Evolutionary conservation across 441 rosid species (phyloP), one percentile per base, ranked within the genome.

Genomic region (Jatropha multifida): DNA sequence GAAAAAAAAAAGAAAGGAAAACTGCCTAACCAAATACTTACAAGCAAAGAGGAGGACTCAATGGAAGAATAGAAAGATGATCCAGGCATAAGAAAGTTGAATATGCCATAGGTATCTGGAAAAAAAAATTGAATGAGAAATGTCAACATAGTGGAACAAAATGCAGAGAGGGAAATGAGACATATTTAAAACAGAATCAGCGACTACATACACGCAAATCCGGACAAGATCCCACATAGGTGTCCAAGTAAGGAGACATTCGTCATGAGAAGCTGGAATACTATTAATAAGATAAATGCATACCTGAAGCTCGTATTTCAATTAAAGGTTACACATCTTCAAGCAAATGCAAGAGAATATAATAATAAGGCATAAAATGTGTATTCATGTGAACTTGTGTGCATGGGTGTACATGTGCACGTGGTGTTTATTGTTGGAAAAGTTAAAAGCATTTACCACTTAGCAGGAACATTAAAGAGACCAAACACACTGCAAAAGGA

Each of bases 241-340:
- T 93, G 99, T 67, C 99, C 99, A 61, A 95, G 95, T 74, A 95
- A 89, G 7, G 99, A 95, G 65, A 95, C 95, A 76, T 95, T 95
- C 70, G 95, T 74, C 97, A 95, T 90, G 65, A 95, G 92, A 84
- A 92, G 81, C 86, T 93, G 97, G 86, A 95, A 90, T 49, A 77
- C 85, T 46, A 95, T 76, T 81, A 95, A 78, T 63, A 95, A 84
- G 81, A 93, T 83, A 88, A 92, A 90, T 5, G 93, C 94, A 88
- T 93, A 95, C 90, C 99, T 95, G 87, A 73, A 82, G 59, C 72
- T 84, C 32, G 38, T 58, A 55, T 64, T 74, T 74, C 72, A 76
- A 52, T 38, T 55, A 65, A 64, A 74, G 56, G 71, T 75, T 55
- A 46, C 51, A 76, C 60, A 75, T 77, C 56, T 46, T 56, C 61